Evolutionary conservation across 805 yeast genomes (phyloP).

Genomic region (Metschnikowia colocasiae): DNA sequence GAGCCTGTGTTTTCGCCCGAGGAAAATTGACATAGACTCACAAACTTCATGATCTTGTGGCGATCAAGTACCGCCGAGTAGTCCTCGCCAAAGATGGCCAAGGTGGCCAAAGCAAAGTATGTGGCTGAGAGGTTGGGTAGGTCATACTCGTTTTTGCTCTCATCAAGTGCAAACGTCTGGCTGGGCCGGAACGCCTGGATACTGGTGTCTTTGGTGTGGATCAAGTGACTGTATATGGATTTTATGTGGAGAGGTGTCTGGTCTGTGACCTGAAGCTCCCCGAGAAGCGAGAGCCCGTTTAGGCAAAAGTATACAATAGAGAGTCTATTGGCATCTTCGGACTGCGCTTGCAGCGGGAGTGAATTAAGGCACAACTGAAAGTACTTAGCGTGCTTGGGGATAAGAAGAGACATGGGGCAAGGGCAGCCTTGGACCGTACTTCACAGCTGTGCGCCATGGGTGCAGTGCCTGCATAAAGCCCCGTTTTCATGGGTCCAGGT

Average conservation of each 20-base stretch:
- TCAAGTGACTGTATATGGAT: constrained; percentile 45
- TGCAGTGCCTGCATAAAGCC: not conserved
- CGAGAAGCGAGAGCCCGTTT: constrained; percentile 53
- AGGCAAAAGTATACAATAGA: constrained; percentile 70
- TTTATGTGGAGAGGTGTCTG: constrained; percentile 25
- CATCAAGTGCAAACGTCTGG: constrained; percentile 36
- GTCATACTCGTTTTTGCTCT: constrained; percentile 39
- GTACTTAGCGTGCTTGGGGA: constrained; percentile 41
- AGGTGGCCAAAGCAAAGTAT: constrained; percentile 62
- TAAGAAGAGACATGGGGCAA: constrained; percentile 14
- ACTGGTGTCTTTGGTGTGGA: constrained; percentile 34
- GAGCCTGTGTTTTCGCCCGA: constrained; percentile 31
- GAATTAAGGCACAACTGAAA: constrained; percentile 48
- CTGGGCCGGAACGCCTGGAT: constrained; percentile 56
- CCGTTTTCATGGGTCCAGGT: not conserved
- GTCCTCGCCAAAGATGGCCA: constrained; percentile 49
- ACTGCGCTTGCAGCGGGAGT: constrained; percentile 53
- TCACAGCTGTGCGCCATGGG: not conserved
- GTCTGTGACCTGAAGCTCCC: constrained; percentile 27
- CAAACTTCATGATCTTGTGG: constrained; percentile 53
- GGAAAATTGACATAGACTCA: constrained; percentile 53
- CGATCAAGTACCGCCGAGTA: constrained; percentile 30
- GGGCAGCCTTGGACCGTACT: not conserved
- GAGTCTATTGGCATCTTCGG: constrained; percentile 65
- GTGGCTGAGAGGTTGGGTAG: constrained; percentile 71